These are phyloP conservation scores for Pythium guiyangense DNA, from an alignment of 352 stramenopile genomes.

Conservation along the genomic window DNA sequence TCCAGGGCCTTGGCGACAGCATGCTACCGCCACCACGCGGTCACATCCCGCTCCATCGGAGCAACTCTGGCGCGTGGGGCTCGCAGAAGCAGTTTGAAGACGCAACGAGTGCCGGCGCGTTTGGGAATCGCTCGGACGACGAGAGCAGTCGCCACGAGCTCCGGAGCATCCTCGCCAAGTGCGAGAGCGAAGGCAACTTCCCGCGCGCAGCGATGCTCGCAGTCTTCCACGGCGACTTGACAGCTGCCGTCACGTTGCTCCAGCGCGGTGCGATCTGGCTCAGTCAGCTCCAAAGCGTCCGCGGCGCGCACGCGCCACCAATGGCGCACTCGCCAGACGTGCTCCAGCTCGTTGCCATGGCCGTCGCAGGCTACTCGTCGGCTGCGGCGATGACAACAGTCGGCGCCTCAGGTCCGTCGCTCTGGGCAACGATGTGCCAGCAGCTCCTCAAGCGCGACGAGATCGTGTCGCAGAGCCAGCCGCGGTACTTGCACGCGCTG, in stretches of 20 bases:
- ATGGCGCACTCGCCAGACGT: constrained; percentile 62
- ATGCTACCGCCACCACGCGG: constrained; percentile 1
- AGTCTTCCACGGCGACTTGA: constrained; percentile 82
- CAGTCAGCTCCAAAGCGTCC: constrained; percentile 45
- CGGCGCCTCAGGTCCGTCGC: constrained; percentile 20
- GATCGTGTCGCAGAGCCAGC: constrained; percentile 49
- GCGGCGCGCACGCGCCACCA: constrained; percentile 9
- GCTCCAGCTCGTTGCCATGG: constrained; percentile 87
- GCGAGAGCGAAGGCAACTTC: constrained; percentile 60
- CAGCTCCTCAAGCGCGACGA: constrained; percentile 75
- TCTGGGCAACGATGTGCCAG: constrained; percentile 79
- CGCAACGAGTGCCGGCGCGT: constrained; percentile 6
- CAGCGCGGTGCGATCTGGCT: constrained; percentile 67
- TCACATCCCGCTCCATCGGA: constrained; percentile 42
- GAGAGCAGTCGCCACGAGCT: constrained; percentile 55
- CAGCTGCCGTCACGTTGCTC: constrained; percentile 55
- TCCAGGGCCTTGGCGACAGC: constrained; percentile 3
- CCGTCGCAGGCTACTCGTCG: constrained; percentile 75
- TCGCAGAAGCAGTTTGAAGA: constrained; percentile 62
- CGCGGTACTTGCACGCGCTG: constrained; percentile 81
- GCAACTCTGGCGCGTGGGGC: constrained; percentile 61
- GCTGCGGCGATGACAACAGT: constrained; percentile 10
- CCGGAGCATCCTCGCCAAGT: constrained; percentile 51
- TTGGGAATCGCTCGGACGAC: constrained; percentile 42
- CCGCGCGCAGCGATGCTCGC: constrained; percentile 63